These are phyloP conservation scores for Malus hybrid DNA, from an alignment of 331 rosid genomes.

Conservation along the genomic window DNA sequence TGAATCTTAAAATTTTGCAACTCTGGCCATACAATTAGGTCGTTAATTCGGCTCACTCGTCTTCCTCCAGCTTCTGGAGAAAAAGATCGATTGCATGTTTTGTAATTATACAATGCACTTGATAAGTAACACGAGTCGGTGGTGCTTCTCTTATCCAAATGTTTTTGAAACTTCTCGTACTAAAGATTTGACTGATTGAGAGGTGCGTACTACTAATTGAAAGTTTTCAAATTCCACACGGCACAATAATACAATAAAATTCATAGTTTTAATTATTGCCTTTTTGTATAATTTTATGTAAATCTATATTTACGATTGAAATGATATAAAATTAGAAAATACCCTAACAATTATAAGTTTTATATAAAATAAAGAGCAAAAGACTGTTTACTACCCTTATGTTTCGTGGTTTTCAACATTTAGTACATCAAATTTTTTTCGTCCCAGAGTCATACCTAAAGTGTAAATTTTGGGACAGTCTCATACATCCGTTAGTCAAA, in stretches of 20 bases:
- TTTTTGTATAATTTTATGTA: too few species aligned
- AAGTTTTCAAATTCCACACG: background rate
- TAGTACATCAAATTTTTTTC: too few species aligned
- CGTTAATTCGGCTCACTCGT: conserved; percentile 2
- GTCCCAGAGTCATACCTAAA: too few species aligned
- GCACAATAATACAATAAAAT: background rate
- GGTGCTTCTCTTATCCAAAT: background rate
- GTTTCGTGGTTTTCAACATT: too few species aligned
- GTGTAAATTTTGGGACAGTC: too few species aligned
- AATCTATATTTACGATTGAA: too few species aligned
- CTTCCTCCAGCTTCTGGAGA: background rate
- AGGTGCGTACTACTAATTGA: background rate
- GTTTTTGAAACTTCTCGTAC: background rate
- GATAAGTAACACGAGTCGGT: background rate
- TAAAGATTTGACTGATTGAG: conserved; percentile 7
- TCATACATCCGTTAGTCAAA: too few species aligned
- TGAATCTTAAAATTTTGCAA: conserved; percentile 4
- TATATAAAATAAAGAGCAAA: too few species aligned
- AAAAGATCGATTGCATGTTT: background rate
- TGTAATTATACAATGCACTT: background rate
- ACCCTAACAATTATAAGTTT: background rate
- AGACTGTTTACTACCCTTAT: too few species aligned
- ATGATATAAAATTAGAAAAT: too few species aligned
- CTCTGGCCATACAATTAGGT: conserved; percentile 36
- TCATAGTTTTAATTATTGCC: too few species aligned